A percentile compares a stretch with the other conserved stretches of the same genome.
Evolutionary conservation across 2,329 filamentous ascomycete species (phyloP).

Genomic region (Aspergillus hortae): DNA sequence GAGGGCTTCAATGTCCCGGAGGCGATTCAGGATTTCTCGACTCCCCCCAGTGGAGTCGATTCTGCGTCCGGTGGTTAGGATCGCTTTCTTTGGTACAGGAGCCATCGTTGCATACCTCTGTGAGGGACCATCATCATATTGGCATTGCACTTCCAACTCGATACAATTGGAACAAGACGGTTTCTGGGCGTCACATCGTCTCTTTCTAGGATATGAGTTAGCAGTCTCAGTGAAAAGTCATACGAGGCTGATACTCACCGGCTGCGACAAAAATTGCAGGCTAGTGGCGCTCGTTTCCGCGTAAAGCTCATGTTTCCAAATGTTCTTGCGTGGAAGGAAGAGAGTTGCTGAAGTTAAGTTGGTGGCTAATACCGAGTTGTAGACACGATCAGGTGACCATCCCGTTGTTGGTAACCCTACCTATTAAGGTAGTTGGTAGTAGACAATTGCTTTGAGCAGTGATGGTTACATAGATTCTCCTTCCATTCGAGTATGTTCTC

Average conservation of each 20-base stretch:
- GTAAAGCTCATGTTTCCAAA: neutral
- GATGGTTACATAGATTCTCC: too few species aligned
- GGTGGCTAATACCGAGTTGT: too few species aligned
- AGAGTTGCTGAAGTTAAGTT: too few species aligned
- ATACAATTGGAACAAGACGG: neutral
- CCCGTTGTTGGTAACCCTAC: too few species aligned
- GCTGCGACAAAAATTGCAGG: slow-evolving; percentile 3
- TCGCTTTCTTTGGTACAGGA: neutral
- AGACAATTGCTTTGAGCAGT: too few species aligned
- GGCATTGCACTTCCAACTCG: slow-evolving; percentile 1
- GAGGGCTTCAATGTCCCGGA: neutral
- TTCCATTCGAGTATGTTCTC: too few species aligned
- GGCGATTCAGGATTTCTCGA: slow-evolving; percentile 1
- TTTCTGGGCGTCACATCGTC: neutral
- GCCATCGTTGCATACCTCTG: neutral
- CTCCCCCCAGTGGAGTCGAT: neutral
- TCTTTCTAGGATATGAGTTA: neutral
- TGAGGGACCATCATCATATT: slow-evolving; percentile 1
- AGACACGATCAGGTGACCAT: too few species aligned
- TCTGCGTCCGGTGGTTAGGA: neutral
- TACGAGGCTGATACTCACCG: neutral
- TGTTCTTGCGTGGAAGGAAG: too few species aligned
- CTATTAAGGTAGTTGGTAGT: too few species aligned
- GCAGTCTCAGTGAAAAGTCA: neutral
- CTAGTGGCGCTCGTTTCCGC: neutral